A percentile compares a stretch with the other conserved stretches of the same genome.
These are phyloP conservation scores for Exserohilum turcica DNA, from an alignment of 2,329 filamentous ascomycete species.

Conservation along the genomic window DNA sequence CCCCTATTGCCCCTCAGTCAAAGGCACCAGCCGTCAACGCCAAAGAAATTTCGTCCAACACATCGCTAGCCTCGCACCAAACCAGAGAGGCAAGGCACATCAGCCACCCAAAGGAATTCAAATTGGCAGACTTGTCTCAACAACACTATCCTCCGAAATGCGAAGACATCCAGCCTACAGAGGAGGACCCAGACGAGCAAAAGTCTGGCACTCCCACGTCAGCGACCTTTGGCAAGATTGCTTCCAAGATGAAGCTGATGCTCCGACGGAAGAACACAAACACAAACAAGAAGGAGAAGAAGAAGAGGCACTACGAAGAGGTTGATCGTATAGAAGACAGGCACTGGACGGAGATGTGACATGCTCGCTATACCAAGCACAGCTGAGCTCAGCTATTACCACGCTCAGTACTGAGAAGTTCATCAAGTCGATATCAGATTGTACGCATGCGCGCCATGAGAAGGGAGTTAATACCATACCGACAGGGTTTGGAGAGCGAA, in stretches of 20 bases:
- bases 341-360: constrained; percentile 47
- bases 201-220: constrained; percentile 17
- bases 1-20: not conserved
- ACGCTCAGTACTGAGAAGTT: too few species aligned
- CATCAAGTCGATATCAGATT: not conserved
- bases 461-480: not conserved
- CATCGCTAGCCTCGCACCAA: constrained; percentile 23
- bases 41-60: constrained; percentile 11
- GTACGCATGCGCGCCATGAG: not conserved
- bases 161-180: constrained; percentile 18
- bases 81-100: constrained; percentile 12
- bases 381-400: not conserved
- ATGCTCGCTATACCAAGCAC: not conserved
- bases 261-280: constrained; percentile 31
- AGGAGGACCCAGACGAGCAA: constrained; percentile 16
- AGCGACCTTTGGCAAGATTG: constrained; percentile 36
- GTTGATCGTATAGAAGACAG: constrained; percentile 39
- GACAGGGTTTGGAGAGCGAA: not conserved
- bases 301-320: constrained; percentile 29
- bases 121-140: constrained; percentile 15
- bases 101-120: constrained; percentile 8
- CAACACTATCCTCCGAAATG: constrained; percentile 22
- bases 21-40: constrained; percentile 13
- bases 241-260: constrained; percentile 39
- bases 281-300: constrained; percentile 36